Evolutionary conservation across 176 grass and related monocot species (phyloP).

Genomic region (Oryza brachyantha): DNA sequence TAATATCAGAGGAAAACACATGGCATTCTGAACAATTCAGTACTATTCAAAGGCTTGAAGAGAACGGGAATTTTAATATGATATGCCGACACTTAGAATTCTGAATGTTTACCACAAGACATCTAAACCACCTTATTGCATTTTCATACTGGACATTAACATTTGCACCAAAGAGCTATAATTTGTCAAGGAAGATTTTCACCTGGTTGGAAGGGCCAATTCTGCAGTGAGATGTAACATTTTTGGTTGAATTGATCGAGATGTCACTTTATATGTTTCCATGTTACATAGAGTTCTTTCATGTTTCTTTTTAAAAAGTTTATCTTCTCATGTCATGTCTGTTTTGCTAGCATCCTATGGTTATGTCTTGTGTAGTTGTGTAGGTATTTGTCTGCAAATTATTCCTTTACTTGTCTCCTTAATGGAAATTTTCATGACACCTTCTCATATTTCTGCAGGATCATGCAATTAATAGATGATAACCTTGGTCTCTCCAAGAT

Average conservation of each 20-base stretch:
- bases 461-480: slow-evolving; percentile 64
- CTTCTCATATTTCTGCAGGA: slow-evolving; percentile 58
- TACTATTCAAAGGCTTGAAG: background rate
- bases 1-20: background rate
- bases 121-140: background rate
- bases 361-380: slow-evolving; percentile 7
- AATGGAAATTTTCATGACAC: slow-evolving; percentile 6
- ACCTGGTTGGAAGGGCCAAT: background rate
- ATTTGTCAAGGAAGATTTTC: background rate
- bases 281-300: background rate
- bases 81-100: background rate
- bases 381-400: slow-evolving; percentile 5
- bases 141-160: background rate
- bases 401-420: background rate
- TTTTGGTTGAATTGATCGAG: background rate
- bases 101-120: background rate
- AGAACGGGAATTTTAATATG: background rate
- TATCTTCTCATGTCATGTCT: slow-evolving; percentile 11
- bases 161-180: background rate
- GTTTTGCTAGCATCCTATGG: slow-evolving; percentile 5
- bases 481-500: slow-evolving; percentile 64
- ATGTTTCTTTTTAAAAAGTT: background rate
- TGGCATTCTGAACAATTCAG: background rate
- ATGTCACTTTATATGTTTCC: background rate
- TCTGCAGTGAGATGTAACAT: background rate